These are phyloP conservation scores for Cyclostephanos invisitatus DNA, from an alignment of 108 stramenopile genomes.

Conservation along the genomic window DNA sequence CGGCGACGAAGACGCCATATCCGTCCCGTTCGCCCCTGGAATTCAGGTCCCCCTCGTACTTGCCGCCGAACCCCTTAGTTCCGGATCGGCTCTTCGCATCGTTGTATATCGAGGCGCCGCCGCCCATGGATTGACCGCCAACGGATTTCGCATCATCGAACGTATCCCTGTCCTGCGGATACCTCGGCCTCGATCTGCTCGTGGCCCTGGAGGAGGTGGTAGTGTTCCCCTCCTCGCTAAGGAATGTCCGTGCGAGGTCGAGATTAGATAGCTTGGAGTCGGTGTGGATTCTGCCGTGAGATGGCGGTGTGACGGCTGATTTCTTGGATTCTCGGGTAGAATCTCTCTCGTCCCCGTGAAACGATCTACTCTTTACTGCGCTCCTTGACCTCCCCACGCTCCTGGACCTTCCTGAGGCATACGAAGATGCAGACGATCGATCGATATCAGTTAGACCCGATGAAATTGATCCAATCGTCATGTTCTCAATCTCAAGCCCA, in stretches of 20 bases:
- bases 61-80: slow-evolving; percentile 38
- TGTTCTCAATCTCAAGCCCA: slow-evolving; percentile 41
- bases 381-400: slow-evolving; percentile 36
- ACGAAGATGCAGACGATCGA: slow-evolving; percentile 29
- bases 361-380: slow-evolving; percentile 13
- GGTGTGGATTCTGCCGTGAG: neutral
- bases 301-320: slow-evolving; percentile 17
- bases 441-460: slow-evolving; percentile 45
- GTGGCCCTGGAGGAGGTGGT: slow-evolving; percentile 1
- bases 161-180: slow-evolving; percentile 44
- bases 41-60: slow-evolving; percentile 47
- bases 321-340: slow-evolving; percentile 20
- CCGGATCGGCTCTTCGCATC: slow-evolving; percentile 21
- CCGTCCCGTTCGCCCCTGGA: slow-evolving; percentile 46
- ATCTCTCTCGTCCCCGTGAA: slow-evolving; percentile 9
- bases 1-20: slow-evolving; percentile 42
- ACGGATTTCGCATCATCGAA: slow-evolving; percentile 34
- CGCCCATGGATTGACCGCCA: slow-evolving; percentile 35
- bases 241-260: slow-evolving; percentile 40
- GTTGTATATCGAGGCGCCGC: slow-evolving; percentile 38
- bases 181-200: slow-evolving; percentile 27
- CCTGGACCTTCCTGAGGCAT: slow-evolving; percentile 30
- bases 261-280: slow-evolving; percentile 43
- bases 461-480: slow-evolving; percentile 34
- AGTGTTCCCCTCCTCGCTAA: slow-evolving; percentile 8